A percentile compares a stretch with the other conserved stretches of the same genome.
These are phyloP conservation scores for Geotrichum phurueaensis DNA, from an alignment of 1,139 yeast species.

Conservation along the genomic window DNA sequence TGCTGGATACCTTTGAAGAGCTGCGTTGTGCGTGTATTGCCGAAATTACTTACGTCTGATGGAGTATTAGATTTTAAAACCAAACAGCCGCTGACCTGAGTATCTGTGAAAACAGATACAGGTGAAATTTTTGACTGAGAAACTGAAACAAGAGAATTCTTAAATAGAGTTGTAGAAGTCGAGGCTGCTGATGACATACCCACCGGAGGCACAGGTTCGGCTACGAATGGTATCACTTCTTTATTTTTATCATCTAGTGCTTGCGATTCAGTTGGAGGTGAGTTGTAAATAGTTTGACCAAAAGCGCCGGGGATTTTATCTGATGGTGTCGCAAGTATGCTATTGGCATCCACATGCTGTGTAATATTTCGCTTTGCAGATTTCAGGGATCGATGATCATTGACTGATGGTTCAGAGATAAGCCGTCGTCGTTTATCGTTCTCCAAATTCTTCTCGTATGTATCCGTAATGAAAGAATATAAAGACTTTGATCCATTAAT, in stretches of 20 bases:
- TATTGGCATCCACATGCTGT: background rate
- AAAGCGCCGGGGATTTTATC: background rate
- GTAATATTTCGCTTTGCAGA: background rate
- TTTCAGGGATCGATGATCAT: background rate
- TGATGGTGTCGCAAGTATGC: conserved; percentile 5
- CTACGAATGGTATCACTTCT: background rate
- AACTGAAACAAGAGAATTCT: background rate
- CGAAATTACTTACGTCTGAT: background rate
- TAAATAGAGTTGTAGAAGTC: background rate
- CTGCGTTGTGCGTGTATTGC: background rate
- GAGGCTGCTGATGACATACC: background rate
- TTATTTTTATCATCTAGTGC: background rate
- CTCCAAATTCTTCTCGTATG: conserved; percentile 6
- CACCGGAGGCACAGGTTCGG: background rate
- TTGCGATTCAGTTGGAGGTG: background rate
- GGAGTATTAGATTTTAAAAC: background rate
- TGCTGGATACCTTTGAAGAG: background rate
- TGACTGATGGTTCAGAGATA: background rate
- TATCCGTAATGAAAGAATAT: background rate
- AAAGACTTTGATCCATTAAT: conserved; percentile 5
- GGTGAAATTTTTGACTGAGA: background rate
- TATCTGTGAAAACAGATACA: background rate
- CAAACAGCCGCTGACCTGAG: background rate
- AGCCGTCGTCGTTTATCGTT: conserved; percentile 9
- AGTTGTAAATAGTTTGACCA: background rate